Conservation (phyloP, 2,329 filamentous ascomycete species). For the Xylariaceae sp. region DNA sequence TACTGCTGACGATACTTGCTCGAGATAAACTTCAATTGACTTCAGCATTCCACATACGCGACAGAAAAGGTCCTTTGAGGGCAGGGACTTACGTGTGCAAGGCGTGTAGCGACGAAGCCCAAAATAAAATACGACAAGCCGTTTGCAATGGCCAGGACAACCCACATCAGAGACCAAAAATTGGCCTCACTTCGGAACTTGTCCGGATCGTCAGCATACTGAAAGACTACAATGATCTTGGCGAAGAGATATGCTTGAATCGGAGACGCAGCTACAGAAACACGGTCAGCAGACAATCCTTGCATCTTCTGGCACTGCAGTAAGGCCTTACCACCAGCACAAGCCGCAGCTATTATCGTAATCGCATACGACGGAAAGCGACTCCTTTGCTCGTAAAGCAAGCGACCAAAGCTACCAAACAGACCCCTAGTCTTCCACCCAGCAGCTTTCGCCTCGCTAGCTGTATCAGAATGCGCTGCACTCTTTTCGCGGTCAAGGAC, state of each 20-base stretch:
- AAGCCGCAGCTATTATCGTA: slow-evolving; percentile 43
- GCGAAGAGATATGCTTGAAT: slow-evolving; percentile 54
- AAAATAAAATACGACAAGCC: slow-evolving; percentile 51
- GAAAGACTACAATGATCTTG: slow-evolving; percentile 48
- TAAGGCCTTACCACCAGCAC: slow-evolving; percentile 27
- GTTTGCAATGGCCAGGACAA: slow-evolving; percentile 49
- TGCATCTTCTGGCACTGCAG: not conserved
- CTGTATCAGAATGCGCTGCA: slow-evolving; percentile 32
- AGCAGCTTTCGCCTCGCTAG: slow-evolving; percentile 15
- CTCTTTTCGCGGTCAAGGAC: slow-evolving; percentile 43
- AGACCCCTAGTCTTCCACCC: slow-evolving; percentile 37
- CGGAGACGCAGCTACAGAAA: slow-evolving; percentile 36
- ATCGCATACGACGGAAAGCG: slow-evolving; percentile 47
- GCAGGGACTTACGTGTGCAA: slow-evolving; percentile 33
- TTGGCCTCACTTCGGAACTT: slow-evolving; percentile 39
- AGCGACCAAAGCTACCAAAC: slow-evolving; percentile 48
- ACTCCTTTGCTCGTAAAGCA: slow-evolving; percentile 52
- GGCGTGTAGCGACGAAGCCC: slow-evolving; percentile 37
- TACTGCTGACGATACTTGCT: slow-evolving; percentile 56
- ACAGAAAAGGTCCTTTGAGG: too few species aligned
- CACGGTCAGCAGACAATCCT: slow-evolving; percentile 3
- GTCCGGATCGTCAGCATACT: slow-evolving; percentile 23
- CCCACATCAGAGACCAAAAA: slow-evolving; percentile 66
- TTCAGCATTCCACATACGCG: too few species aligned
- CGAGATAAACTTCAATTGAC: slow-evolving; percentile 35